phyloP scores from a whole-genome alignment of 371 early-diverging fungal species.

The Mucor piriformis region DNA sequence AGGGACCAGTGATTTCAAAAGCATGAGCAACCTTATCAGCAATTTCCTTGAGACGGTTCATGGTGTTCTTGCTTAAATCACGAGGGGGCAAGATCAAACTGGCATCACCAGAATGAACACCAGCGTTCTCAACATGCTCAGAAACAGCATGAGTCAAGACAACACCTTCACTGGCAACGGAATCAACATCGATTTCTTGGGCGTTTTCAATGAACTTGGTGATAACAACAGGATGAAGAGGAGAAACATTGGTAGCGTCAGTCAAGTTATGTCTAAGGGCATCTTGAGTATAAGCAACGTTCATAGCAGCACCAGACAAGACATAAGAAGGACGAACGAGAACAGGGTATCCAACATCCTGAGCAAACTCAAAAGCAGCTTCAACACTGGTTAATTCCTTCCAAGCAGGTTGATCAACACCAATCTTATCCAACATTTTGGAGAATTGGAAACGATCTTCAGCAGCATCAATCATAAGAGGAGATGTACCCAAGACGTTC shows the following conservation, averaged over 20 bases:
- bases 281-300: conserved; percentile 79
- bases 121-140: conserved; percentile 95
- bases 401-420: conserved; percentile 95
- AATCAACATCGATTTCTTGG: conserved; percentile 95
- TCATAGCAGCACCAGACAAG: conserved; percentile 96
- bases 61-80: conserved; percentile 66
- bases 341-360: conserved; percentile 89
- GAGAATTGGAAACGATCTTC: conserved; percentile 95
- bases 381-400: conserved; percentile 83
- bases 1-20: conserved; percentile 92
- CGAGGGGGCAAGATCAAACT: conserved; percentile 89
- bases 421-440: conserved; percentile 82
- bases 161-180: conserved; percentile 83
- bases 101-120: conserved; percentile 97
- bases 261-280: conserved; percentile 73
- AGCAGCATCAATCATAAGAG: conserved; percentile 88
- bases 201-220: conserved; percentile 92
- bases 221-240: conserved; percentile 91
- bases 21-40: conserved; percentile 86
- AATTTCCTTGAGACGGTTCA: conserved; percentile 71
- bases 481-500: conserved; percentile 88
- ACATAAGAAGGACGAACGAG: conserved; percentile 95
- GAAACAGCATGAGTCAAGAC: conserved; percentile 86
- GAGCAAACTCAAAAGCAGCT: conserved; percentile 80
- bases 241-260: conserved; percentile 86